A percentile compares a stretch with the other conserved stretches of the same genome.
Evolutionary conservation across 1,284 basidiomycete species (phyloP).

Genomic region (Erythrobasidium hasegawianum): DNA sequence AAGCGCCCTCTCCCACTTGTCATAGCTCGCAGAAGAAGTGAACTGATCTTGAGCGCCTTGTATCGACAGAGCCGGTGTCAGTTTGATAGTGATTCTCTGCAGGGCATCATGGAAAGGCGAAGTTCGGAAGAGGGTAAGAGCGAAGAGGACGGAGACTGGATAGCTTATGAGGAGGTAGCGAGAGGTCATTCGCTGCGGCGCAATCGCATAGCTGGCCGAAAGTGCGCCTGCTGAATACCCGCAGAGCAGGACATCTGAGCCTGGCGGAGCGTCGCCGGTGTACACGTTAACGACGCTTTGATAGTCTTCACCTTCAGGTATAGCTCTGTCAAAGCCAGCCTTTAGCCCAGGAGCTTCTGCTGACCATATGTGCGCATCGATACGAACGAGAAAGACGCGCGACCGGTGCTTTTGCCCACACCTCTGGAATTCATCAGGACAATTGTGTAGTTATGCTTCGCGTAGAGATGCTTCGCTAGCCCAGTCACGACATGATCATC

Average conservation of each 20-base stretch:
- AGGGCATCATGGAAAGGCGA: slow-evolving; percentile 57
- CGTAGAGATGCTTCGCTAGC: slow-evolving; percentile 16
- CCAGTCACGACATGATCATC: slow-evolving; percentile 37
- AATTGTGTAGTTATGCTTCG: slow-evolving; percentile 55
- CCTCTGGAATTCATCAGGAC: slow-evolving; percentile 70
- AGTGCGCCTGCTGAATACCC: slow-evolving; percentile 68
- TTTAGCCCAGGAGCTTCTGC: too few relatives aligned
- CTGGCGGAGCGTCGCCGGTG: slow-evolving; percentile 51
- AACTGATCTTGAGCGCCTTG: slow-evolving; percentile 71
- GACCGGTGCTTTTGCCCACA: slow-evolving; percentile 65
- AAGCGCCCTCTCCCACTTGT: slow-evolving; percentile 57
- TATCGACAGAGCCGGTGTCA: slow-evolving; percentile 59
- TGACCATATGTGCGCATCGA: too few relatives aligned
- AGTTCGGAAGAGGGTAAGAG: slow-evolving; percentile 63
- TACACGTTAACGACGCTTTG: slow-evolving; percentile 60
- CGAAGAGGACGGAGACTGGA: slow-evolving; percentile 62
- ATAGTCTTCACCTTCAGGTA: slow-evolving; percentile 64
- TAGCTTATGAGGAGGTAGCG: slow-evolving; percentile 71
- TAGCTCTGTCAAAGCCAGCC: slow-evolving; percentile 57
- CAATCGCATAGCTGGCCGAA: slow-evolving; percentile 61
- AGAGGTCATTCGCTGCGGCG: slow-evolving; percentile 50
- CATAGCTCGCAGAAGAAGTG: slow-evolving; percentile 58
- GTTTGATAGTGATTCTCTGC: slow-evolving; percentile 54
- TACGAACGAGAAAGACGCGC: slow-evolving; percentile 57
- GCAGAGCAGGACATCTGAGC: slow-evolving; percentile 16